These are phyloP conservation scores for Yarrowia keelungensis DNA, from an alignment of 805 yeast genomes.

Conservation along the genomic window DNA sequence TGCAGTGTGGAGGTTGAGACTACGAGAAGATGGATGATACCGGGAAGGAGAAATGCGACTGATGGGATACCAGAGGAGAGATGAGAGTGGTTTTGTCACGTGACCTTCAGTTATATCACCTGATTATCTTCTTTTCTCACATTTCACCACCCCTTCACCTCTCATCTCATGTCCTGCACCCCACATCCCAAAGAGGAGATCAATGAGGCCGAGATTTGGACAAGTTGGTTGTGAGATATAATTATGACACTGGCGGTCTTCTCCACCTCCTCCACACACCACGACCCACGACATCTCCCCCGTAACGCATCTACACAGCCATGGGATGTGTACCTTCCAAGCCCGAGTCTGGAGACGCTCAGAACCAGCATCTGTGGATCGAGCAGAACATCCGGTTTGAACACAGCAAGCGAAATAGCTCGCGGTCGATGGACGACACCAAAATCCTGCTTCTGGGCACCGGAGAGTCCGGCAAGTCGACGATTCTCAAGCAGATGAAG, in stretches of 20 bases:
- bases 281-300: too few relatives aligned
- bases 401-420: not conserved
- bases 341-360: not conserved
- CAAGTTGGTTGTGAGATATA: not conserved
- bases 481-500: conserved; percentile 88
- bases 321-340: conserved; percentile 35
- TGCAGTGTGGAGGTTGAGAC: not conserved
- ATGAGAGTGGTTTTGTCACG: too few relatives aligned
- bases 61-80: too few relatives aligned
- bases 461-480: conserved; percentile 94
- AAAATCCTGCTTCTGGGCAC: conserved; percentile 75
- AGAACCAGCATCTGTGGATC: conserved; percentile 1
- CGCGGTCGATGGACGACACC: conserved; percentile 4
- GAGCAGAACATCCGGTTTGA: conserved; percentile 10
- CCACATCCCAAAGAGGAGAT: conserved; percentile 35
- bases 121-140: too few relatives aligned
- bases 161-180: conserved; percentile 2
- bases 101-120: too few relatives aligned
- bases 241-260: not conserved
- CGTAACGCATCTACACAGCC: too few relatives aligned
- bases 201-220: conserved; percentile 4
- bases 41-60: too few relatives aligned
- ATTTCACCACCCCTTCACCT: not conserved
- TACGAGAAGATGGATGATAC: too few relatives aligned
- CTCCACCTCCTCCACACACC: not conserved